Base-by-base conservation (phyloP, 768 basidiomycete species). In the Mrakia frigida region DNA sequence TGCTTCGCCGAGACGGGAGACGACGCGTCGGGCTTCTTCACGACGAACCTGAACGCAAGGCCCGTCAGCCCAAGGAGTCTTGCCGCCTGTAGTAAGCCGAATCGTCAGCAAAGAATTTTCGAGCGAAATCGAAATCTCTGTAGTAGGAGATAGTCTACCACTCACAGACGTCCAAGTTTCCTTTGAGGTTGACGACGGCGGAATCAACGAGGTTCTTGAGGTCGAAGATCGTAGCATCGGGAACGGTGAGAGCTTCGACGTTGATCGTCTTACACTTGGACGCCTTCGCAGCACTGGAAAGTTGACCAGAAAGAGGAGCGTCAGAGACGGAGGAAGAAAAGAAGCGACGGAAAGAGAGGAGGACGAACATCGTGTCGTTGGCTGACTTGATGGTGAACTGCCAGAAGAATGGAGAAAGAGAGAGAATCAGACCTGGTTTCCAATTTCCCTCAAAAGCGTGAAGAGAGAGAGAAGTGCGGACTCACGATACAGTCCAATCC, bases 151-250 rank as follows among this genome's bases (percentile, higher is more conserved):
- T n/a, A n/a, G n/a, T n/a, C n/a, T n/a, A n/a, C n/a, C n/a, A n/a
- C n/a, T n/a, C 65, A 39, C 65, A 68, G 18, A 68, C 35, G 65
- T 68, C 37, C 18, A 68, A n/a, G 25, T 68, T 37, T 21, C 65
- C 35, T 10, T n/a, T 41, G 18, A 68, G 21, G 65, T 68, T 68
- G 21, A 68, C 39, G 11, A 39, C 39, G 5, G 65, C 39, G 13
- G 43, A 43, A 11, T 37, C 65, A 3, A 65, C 63, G 31, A 65
- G 63, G 63, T 18, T 25, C 37, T 39, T 39, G 23, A 39, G 35
- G 25, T 39, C 39, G 65, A 68, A 23, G 65, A 41, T 68, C 25
- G 65, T 68, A 13, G 35, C 39, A 7, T 68, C 65, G 6, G 65
- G 65, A 6, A 68, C 37, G 9, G 65, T 68, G 37, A 68, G n/a